Evolutionary conservation across 805 yeast species (phyloP).

Genomic region (Metschnikowia corniflorae): DNA sequence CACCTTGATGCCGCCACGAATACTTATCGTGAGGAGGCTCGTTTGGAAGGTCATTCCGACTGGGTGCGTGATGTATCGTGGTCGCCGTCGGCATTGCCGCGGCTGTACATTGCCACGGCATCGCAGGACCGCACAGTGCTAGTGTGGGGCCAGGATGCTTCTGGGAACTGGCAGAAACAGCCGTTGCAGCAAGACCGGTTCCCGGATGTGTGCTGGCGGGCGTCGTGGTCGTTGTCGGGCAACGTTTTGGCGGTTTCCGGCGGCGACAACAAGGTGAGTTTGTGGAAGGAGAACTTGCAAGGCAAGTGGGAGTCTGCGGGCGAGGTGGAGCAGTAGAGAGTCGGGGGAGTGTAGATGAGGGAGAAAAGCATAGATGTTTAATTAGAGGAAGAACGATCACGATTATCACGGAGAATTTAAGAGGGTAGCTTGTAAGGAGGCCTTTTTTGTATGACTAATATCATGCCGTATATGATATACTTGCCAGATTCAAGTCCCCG

Average conservation of each 20-base stretch:
- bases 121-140: conserved; percentile 94
- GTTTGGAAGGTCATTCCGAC: conserved; percentile 86
- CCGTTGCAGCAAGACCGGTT: conserved; percentile 73
- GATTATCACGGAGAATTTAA: no score
- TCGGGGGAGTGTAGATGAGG: not conserved
- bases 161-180: conserved; percentile 77
- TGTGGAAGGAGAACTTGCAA: conserved; percentile 92
- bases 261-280: conserved; percentile 91
- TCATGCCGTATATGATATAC: no score
- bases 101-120: conserved; percentile 91
- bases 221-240: conserved; percentile 95
- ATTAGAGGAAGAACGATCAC: no score
- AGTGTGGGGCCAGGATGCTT: conserved; percentile 85
- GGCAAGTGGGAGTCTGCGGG: conserved; percentile 99
- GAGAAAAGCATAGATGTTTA: no score
- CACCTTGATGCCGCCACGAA: conserved; percentile 52
- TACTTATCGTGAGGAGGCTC: conserved; percentile 68
- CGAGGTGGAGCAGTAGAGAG: conserved; percentile 73
- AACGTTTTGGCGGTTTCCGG: conserved; percentile 93
- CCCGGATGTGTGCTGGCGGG: conserved; percentile 98
- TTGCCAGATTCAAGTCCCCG: no score
- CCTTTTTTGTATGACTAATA: no score
- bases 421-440: no score
- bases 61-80: conserved; percentile 99
- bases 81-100: conserved; percentile 88